phyloP scores from a whole-genome alignment of 176 grass and related monocot genomes.

The Carex myosuroides region DNA sequence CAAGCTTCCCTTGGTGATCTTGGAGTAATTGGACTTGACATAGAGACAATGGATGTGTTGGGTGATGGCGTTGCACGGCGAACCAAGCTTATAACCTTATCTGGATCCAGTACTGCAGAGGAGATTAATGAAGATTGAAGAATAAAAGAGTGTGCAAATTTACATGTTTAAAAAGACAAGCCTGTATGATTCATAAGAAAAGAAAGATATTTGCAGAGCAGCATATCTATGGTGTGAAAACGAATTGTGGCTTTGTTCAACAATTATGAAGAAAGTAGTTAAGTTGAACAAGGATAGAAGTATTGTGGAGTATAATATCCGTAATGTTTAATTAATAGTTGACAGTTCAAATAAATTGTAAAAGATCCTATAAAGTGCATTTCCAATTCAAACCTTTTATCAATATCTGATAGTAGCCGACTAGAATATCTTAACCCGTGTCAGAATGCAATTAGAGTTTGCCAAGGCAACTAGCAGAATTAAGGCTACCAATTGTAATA shows the following conservation, averaged over 20 bases:
- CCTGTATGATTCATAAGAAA: not conserved
- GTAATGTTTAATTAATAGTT: too few relatives aligned
- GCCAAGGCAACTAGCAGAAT: too few relatives aligned
- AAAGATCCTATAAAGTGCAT: not conserved
- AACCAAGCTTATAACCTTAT: not conserved
- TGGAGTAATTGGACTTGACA: not conserved
- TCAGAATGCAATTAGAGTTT: too few relatives aligned
- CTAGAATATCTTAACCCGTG: too few relatives aligned
- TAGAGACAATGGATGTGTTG: not conserved
- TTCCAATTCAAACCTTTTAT: not conserved
- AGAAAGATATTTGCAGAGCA: not conserved
- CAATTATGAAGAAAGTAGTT: not conserved
- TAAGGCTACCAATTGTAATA: too few relatives aligned
- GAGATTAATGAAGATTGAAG: not conserved
- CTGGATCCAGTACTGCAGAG: not conserved
- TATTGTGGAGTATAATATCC: not conserved
- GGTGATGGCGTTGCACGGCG: not conserved
- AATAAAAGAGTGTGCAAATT: not conserved
- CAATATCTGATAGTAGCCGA: not conserved
- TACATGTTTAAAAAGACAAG: not conserved
- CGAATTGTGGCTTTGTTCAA: not conserved
- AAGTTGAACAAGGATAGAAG: not conserved
- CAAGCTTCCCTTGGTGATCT: not conserved
- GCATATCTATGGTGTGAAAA: not conserved
- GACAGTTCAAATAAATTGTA: not conserved